Evolutionary conservation across 2,329 filamentous ascomycete genomes (phyloP), one percentile per base, ranked within the genome.

Genomic region (Fusarium luffae): DNA sequence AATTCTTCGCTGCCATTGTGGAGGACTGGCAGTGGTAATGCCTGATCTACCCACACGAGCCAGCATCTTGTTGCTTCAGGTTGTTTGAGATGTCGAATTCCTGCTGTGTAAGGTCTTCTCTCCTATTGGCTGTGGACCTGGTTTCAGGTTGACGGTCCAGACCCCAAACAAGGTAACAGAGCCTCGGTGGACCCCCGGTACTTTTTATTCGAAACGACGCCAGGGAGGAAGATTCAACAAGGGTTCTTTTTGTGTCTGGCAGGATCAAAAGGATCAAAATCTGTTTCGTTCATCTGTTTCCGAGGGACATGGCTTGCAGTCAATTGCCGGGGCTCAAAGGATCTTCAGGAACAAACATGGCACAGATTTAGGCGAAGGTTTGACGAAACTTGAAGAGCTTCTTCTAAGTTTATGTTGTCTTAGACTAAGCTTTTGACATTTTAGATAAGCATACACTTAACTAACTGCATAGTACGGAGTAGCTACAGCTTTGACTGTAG

Each of bases 91-190:
- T 42, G 37, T 34, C n/a, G 49, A 27, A 41, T 51, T 51, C 34
- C 23, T 51, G 9, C 32, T 51, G 32, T 40, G 63, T 55, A 41
- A 66, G 47, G 30, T 46, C 61, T 44, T 65, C 18, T 66, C 48
- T 65, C 54, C 14, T 52, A 69, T 66, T 68, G 66, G 66, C 13
- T 54, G 54, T 61, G 66, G 54, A 25, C 56, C 54, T 18, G 37
- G 66, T 69, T 68, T 67, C 63, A 67, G 64, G 64, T 63, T 30
- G 41, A 18, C 63, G 50, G 64, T 37, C 30, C 50, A 44, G 63
- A 48, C 48, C 23, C 32, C 63, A 34, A 63, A 67, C 54, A 49
- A 41, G 54, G 63, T 49, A 61, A 66, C 61, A 66, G 30, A 21
- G 61, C 54, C 63, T 49, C 9, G n/a, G 54, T 34, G 61, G 63